Evolutionary conservation across 148 eudicot species (phyloP), one percentile per base, ranked within the genome.

Genomic region (Cornus florida): DNA sequence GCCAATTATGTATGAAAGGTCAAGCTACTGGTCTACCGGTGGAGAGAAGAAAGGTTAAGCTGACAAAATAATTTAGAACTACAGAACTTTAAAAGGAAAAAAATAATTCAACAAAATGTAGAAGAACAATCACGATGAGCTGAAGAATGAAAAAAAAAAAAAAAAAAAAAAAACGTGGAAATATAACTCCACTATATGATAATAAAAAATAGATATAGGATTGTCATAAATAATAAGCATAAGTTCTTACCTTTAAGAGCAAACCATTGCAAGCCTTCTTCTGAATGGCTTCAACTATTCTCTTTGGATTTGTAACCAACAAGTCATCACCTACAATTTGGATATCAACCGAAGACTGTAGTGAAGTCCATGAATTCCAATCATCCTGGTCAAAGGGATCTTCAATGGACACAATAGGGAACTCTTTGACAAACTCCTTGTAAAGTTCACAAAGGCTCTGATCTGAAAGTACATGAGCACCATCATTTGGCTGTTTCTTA

Each of bases 361-460:
- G 86, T 33, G 92, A 86, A 82, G 97, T 70, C 98, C 98, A 96
- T 19, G 98, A 92, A 67, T 81, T 87, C 99, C 99, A 96, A 83
- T 96, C 99, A 83, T 96, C 99, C 83, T 96, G 99, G 86, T 96
- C 99, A 88, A 96, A 96, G 67, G 99, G 99, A 87, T 96, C 99
- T 87, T 96, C 99, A 86, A 96, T 96, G 32, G 99, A 96, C 66
- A 96, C 97, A 74, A 96, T 92, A 12, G 99, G 99, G 76, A 93
- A 96, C 78, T 96, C 99, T 62, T 87, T 84, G 56, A 96, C 87
- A 84, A 96, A 96, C 74, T 93, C 97, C 79, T 83, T 86, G 90
- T 96, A 96, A 41, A 96, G 92, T 46, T 90, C 92, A 80, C 95
- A 81, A 13, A 96, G 97, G 76, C 89, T 88, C 83, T 91, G 88